Base-by-base conservation (phyloP, 768 basidiomycete genomes). In the Amanita molliuscula region DNA sequence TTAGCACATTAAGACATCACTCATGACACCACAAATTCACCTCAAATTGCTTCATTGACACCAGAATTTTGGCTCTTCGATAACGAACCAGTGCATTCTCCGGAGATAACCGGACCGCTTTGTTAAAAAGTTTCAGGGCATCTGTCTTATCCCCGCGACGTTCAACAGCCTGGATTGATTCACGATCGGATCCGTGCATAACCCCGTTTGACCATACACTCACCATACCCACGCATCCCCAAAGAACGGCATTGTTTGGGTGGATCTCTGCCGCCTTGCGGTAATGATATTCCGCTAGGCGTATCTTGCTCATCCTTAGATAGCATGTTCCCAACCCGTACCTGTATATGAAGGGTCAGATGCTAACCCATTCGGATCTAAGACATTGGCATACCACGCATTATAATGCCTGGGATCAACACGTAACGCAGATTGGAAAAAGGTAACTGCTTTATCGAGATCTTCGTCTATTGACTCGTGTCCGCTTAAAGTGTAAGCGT, bases 321-420 rank as follows among this genome's bases (percentile, higher is more conserved):
- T 97, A 98, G 62, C 93, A 97, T 31, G 89, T 89, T 54, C 96
- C 96, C 58, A 99, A 73, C n/a, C 96, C 96, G 66, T 98, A 99
- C 95, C 95, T 97, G 60, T 55, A 31, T 31, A 52, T 54, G 61
- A 63, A 57, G 62, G 67, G 58, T 52, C 44, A 45, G 51, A 63
- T 53, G 50, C 56, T 46, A 33, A 44, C 52, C 38, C 38, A 20
- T 11, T 20, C 26, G 4, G 20, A 20, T 3, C 3, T 31, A 28
- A 4, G 25, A 46, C 48, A 53, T 49, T 54, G 57, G 54, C 56
- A 21, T 55, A 96, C 96, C 96, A 98, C 48, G 96, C 96, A 69
- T 96, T 95, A 68, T 98, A 99, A 68, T 96, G 92, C 67, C 90
- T 82, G 60, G 79, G 70, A 72, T 98, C 93, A 52, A 87, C 84